Percentiles rank a stretch among this genome's conserved stretches.
These are phyloP conservation scores for Cornus controversa DNA, from an alignment of 148 eudicot genomes.

Conservation along the genomic window DNA sequence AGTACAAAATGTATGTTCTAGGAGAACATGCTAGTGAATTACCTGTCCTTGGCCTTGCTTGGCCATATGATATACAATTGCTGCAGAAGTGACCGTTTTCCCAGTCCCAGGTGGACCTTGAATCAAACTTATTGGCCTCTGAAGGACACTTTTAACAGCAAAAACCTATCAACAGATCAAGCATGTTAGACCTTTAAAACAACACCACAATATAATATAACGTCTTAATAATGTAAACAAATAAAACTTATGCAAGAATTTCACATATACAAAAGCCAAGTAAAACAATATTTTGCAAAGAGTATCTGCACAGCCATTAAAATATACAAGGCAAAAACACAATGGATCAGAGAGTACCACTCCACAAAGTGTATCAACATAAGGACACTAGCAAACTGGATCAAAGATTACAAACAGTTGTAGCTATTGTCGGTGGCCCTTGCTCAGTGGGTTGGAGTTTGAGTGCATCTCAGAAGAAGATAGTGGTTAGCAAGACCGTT, in stretches of 20 bases:
- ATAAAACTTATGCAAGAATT: not conserved
- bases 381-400: not conserved
- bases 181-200: not conserved
- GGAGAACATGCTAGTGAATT: not conserved
- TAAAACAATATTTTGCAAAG: too few species aligned
- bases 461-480: too few species aligned
- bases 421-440: too few species aligned
- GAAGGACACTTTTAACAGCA: constrained; percentile 98
- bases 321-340: not conserved
- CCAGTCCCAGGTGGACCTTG: constrained; percentile 99
- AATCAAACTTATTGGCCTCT: constrained; percentile 94
- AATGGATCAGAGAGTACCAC: not conserved
- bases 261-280: not conserved
- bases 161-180: constrained; percentile 50
- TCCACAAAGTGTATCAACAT: not conserved
- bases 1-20: not conserved
- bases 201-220: not conserved
- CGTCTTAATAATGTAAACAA: not conserved
- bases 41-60: constrained; percentile 99
- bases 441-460: too few species aligned
- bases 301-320: not conserved
- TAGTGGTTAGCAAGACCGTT: too few species aligned
- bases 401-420: too few species aligned
- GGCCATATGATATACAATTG: constrained; percentile 99
- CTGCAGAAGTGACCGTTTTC: constrained; percentile 98